Evolutionary conservation across 352 stramenopile genomes (phyloP).

Genomic region (Phytopythium montanum): DNA sequence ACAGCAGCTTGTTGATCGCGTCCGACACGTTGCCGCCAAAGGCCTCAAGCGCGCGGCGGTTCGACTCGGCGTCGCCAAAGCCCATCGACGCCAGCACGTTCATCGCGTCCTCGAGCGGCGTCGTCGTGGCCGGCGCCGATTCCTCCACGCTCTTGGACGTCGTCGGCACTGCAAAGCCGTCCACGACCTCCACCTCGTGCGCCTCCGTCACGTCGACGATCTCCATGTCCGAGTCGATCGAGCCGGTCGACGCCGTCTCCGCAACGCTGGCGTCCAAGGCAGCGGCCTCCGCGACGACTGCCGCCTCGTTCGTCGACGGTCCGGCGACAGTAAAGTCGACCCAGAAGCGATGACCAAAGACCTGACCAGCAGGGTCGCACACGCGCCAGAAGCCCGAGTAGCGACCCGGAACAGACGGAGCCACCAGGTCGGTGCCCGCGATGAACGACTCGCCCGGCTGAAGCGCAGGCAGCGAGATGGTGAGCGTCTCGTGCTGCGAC

Average conservation of each 20-base stretch:
- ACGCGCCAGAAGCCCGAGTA: constrained; percentile 87
- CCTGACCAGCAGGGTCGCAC: constrained; percentile 46
- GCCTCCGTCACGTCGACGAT: constrained; percentile 24
- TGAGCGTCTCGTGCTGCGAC: constrained; percentile 19
- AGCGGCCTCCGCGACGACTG: background rate
- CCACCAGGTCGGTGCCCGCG: constrained; percentile 26
- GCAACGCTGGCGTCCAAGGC: constrained; percentile 3
- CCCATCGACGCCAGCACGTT: constrained; percentile 53
- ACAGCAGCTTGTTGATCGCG: constrained; percentile 45
- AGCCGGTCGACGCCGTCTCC: constrained; percentile 11
- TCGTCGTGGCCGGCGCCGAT: constrained; percentile 3
- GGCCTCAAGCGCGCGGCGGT: constrained; percentile 36
- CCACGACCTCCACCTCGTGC: constrained; percentile 21
- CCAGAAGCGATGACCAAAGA: constrained; percentile 86
- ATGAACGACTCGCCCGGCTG: constrained; percentile 27
- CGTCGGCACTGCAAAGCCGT: constrained; percentile 1
- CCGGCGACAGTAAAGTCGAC: constrained; percentile 62
- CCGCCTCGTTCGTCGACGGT: background rate
- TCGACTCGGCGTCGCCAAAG: constrained; percentile 45
- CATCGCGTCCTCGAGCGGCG: constrained; percentile 34
- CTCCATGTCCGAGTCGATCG: constrained; percentile 31
- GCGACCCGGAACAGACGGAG: constrained; percentile 36
- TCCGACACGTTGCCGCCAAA: constrained; percentile 43
- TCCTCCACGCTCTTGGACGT: constrained; percentile 7
- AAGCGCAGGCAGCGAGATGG: constrained; percentile 32